phyloP scores from a whole-genome alignment of 1,284 basidiomycete species.

The Ustilago nuda region DNA sequence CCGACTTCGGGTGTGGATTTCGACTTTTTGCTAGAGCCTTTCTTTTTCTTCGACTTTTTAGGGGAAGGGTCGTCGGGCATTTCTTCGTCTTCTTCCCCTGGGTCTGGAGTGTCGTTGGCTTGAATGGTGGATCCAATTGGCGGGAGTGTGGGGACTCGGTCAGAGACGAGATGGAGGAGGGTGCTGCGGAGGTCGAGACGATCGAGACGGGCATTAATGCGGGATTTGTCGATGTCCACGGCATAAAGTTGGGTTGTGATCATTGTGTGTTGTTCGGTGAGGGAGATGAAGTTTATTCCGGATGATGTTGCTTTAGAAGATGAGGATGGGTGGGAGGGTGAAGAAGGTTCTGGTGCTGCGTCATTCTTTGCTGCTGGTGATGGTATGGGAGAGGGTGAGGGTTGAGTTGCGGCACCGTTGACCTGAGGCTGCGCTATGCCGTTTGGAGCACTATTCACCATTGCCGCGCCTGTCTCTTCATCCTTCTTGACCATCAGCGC shows the following conservation, averaged over 20 bases:
- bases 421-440: not conserved
- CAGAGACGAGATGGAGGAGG: slow-evolving; percentile 40
- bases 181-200: slow-evolving; percentile 41
- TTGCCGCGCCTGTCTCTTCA: not conserved
- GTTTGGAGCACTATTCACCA: not conserved
- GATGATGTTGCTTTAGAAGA: slow-evolving; percentile 8
- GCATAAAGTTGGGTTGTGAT: slow-evolving; percentile 18
- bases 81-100: slow-evolving; percentile 18
- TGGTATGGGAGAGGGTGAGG: not conserved
- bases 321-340: not conserved
- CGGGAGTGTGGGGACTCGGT: slow-evolving; percentile 35
- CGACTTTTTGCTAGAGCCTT: slow-evolving; percentile 14
- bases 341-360: not conserved
- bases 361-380: not conserved
- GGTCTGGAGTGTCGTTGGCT: slow-evolving; percentile 1
- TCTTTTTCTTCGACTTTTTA: slow-evolving; percentile 25
- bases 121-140: slow-evolving; percentile 20
- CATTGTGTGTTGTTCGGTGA: slow-evolving; percentile 21
- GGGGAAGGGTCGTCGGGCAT: slow-evolving; percentile 13
- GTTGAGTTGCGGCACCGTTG: slow-evolving; percentile 1
- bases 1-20: slow-evolving; percentile 16
- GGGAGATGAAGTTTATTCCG: slow-evolving; percentile 10
- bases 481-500: slow-evolving; percentile 2
- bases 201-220: slow-evolving; percentile 35
- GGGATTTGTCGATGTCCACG: slow-evolving; percentile 28